Base-by-base conservation (phyloP, 2,329 filamentous ascomycete species). In the Trichoderma semiorbis region DNA sequence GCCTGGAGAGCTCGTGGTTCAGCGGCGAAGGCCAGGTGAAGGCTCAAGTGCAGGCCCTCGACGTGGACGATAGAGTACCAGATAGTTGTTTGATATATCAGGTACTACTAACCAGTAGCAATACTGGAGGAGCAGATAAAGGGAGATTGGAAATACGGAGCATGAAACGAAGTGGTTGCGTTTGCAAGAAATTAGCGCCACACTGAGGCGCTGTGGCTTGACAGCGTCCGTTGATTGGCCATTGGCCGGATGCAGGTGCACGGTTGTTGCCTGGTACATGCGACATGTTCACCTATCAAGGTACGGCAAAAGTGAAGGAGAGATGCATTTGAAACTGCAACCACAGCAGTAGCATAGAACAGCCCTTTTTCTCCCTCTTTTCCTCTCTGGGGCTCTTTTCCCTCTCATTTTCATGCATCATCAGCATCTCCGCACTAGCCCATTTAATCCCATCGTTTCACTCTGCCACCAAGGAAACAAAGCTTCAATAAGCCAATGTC, bases 101-200 rank as follows among this genome's bases (percentile, higher is more conserved):
- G 14, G 7, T 21, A 58, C 26, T 58, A 60, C 57, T 34, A 4
- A 12, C 10, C 10, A 58, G 55, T 60, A 60, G 55, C 47, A 53
- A 53, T 53, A 24, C 47, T 53, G 47, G 21, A 53, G 47, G 47
- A 53, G 26, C 16, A 68, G 18, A 24, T 32, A 62, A 71, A 47
- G 63, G 58, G 65, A 72, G 70, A 72, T 69, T 72, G 43, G 70
- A 72, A 60, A 72, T 28, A 72, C 70, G 65, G 70, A 72, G 70
- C 62, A 55, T 71, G 61, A 66, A 65, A 69, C 66, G 66, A 69
- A 61, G 66, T 69, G 66, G 66, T 69, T 61, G 64, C 64, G 60
- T 57, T 47, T 70, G 58, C 67, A 65, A n/a, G 50, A 30, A 43
- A 57, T 34, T 28, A 34, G 58, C 69, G 69, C 69, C 69, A 71